A percentile compares a stretch with the other conserved stretches of the same genome.
Conservation (phyloP, 768 basidiomycete genomes). For the Roridomyces roridus region DNA sequence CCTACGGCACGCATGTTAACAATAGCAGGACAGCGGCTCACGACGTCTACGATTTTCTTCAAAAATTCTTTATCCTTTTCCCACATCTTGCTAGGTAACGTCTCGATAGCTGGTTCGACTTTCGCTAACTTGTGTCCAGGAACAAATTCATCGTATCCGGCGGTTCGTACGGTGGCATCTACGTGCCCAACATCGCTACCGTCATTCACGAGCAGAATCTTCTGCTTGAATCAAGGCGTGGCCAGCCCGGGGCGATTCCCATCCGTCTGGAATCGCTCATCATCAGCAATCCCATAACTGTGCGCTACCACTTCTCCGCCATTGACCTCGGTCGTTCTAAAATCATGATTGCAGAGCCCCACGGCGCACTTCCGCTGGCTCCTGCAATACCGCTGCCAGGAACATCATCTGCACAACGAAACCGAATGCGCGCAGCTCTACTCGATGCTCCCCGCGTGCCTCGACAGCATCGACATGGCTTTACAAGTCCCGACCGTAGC, state of each 20-base stretch:
- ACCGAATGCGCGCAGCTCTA: constrained; percentile 27
- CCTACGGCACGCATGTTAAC: constrained; percentile 40
- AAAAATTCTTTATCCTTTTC: constrained; percentile 25
- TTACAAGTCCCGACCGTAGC: background rate
- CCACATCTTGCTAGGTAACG: background rate
- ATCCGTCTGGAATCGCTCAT: constrained; percentile 35
- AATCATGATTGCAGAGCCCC: constrained; percentile 24
- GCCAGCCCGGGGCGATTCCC: constrained; percentile 20
- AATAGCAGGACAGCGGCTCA: constrained; percentile 36
- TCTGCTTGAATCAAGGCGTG: constrained; percentile 20
- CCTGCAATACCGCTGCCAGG: constrained; percentile 31
- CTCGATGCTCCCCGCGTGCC: constrained; percentile 26
- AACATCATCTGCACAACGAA: constrained; percentile 29
- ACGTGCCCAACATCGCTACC: constrained; percentile 36
- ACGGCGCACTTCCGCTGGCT: constrained; percentile 31
- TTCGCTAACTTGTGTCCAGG: background rate
- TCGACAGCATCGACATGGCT: constrained; percentile 20
- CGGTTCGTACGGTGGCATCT: constrained; percentile 38
- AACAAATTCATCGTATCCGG: constrained; percentile 28
- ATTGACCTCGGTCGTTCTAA: background rate
- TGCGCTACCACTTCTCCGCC: background rate
- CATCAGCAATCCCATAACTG: constrained; percentile 27
- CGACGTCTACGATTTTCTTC: constrained; percentile 43
- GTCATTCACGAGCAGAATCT: constrained; percentile 38
- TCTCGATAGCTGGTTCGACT: background rate